phyloP scores from a whole-genome alignment of 2,329 filamentous ascomycete genomes.

The Chrysosphaeria jannelii region DNA sequence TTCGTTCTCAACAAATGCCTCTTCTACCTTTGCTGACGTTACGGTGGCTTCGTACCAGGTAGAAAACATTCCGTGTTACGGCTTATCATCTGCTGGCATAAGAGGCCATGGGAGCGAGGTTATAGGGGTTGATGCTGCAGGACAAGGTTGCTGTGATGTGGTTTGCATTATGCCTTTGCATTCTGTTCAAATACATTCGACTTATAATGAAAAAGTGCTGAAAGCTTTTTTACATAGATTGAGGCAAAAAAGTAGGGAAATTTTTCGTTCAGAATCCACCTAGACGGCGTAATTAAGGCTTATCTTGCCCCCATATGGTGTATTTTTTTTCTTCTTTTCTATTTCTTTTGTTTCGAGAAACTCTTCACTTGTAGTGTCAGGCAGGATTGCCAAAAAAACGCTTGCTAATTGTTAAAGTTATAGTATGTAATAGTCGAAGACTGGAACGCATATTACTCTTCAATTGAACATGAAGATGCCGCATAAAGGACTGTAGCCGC shows the following conservation, averaged over 20 bases:
- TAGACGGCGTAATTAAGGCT: too few relatives aligned
- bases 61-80: constrained; percentile 4
- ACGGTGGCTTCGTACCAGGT: constrained; percentile 9
- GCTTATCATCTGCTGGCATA: constrained; percentile 3
- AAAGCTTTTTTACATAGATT: too few relatives aligned
- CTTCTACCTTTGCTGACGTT: constrained; percentile 6
- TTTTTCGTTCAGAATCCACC: too few relatives aligned
- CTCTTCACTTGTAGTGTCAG: background rate
- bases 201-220: too few relatives aligned
- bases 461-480: background rate
- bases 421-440: background rate
- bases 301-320: background rate
- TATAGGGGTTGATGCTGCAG: too few relatives aligned
- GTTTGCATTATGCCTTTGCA: too few relatives aligned
- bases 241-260: too few relatives aligned
- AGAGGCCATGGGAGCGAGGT: too few relatives aligned
- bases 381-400: too few relatives aligned
- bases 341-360: background rate
- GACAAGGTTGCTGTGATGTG: too few relatives aligned
- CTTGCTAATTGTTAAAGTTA: background rate
- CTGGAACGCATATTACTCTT: background rate
- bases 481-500: background rate
- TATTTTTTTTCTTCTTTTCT: constrained; percentile 1
- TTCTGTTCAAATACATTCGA: too few relatives aligned
- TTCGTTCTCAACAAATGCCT: constrained; percentile 6